Base-by-base conservation (phyloP, 2,329 filamentous ascomycete genomes). In the Alternaria brassicae region DNA sequence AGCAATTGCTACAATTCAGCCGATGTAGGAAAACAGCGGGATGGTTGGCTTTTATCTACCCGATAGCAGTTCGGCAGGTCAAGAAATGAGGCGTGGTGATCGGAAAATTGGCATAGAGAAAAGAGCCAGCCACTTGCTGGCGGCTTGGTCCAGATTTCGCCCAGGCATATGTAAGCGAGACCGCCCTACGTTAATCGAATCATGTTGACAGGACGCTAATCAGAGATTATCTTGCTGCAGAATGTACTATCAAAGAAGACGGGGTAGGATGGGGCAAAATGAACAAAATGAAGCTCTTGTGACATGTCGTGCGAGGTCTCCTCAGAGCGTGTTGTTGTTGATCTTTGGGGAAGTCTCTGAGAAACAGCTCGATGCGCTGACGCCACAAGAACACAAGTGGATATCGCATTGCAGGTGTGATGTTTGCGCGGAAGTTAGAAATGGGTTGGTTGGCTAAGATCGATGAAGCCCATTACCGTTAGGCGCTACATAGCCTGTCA, bases 91-190 rank as follows among this genome's bases (percentile, higher is more conserved):
- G 45, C 53, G 39, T 34, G 17, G 53, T 56, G 19, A 32, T 53
- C 19, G 41, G 47, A 44, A 50, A 30, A 56, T 40, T 58, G 53
- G 30, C 41, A 56, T 60, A 41, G 45, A 34, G 19, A 44, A 49
- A 39, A 23, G 28, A 40, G 34, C 36, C 40, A 59, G 56, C 52
- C 32, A 45, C 51, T 52, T 52, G 51, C 56, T 44, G 52, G 37
- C 45, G 52, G 40, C 30, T 15, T 28, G 25, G 55, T 48, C 49
- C 56, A 50, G 53, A 27, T 39, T 47, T 49, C 32, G 53, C 47
- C 57, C 47, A 60, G 57, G 40, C 27, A n/a, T n/a, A n/a, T n/a
- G 7, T 52, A 40, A 52, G 57, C 57, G 40, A 60, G 53, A 40
- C 25, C 45, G 41, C 56, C 52, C 45, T 30, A 50, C 40, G 47